A percentile compares a stretch with the other conserved stretches of the same genome.
phyloP scores from a whole-genome alignment of 345 rosid genomes.

The Citrus hindsii region DNA sequence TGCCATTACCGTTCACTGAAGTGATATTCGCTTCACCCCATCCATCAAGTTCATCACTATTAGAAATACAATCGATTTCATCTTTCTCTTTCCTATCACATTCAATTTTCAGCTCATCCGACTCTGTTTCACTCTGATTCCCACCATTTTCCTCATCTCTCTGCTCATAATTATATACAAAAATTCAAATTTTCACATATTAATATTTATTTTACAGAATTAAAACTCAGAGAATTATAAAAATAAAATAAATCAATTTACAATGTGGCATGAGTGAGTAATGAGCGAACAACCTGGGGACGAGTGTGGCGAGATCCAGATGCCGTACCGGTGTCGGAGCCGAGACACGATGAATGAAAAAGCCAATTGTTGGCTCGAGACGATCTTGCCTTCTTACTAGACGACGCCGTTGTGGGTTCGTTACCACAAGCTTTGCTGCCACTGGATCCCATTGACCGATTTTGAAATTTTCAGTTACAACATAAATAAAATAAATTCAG shows the following conservation, averaged over 20 bases:
- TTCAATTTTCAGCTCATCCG: constrained; percentile 38
- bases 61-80: constrained; percentile 32
- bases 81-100: constrained; percentile 39
- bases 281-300: constrained; percentile 34
- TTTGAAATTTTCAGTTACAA: neutral
- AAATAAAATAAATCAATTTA: neutral
- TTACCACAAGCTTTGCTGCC: constrained; percentile 56
- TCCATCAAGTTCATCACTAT: constrained; percentile 44
- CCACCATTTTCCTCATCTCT: constrained; percentile 28
- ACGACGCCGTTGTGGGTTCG: constrained; percentile 23
- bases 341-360: constrained; percentile 70
- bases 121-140: constrained; percentile 19
- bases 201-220: neutral
- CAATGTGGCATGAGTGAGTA: neutral
- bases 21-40: constrained; percentile 36
- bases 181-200: neutral
- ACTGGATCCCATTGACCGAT: constrained; percentile 58
- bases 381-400: constrained; percentile 36
- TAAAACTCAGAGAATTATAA: neutral
- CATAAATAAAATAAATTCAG: neutral
- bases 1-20: constrained; percentile 12
- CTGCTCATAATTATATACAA: neutral
- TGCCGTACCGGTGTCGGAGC: constrained; percentile 11
- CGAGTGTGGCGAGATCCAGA: constrained; percentile 52
- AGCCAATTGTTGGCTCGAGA: constrained; percentile 46